Evolutionary conservation across 2,329 filamentous ascomycete genomes (phyloP).

Genomic region (Teratosphaeriaceae sp.): DNA sequence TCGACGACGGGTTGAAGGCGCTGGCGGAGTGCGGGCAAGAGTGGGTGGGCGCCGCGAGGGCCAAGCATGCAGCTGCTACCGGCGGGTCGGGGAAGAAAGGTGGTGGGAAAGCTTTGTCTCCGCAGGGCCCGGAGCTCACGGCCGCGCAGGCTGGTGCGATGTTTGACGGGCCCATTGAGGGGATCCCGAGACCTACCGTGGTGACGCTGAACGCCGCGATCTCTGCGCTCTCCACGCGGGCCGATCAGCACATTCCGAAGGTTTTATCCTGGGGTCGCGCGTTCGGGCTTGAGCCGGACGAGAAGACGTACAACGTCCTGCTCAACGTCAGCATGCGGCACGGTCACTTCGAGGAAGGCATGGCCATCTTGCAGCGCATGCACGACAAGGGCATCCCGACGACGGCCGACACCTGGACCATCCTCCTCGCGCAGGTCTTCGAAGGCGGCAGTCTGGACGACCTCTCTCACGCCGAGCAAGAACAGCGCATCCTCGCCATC

Average conservation of each 20-base stretch:
- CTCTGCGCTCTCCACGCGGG: constrained; percentile 51
- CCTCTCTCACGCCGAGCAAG: constrained; percentile 45
- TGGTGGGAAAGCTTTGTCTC: not conserved
- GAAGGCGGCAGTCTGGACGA: constrained; percentile 41
- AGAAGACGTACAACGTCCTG: constrained; percentile 27
- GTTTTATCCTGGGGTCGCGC: constrained; percentile 45
- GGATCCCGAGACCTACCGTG: constrained; percentile 53
- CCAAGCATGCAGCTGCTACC: constrained; percentile 10
- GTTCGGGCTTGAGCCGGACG: constrained; percentile 29
- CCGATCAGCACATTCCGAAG: constrained; percentile 44
- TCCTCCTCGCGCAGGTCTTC: constrained; percentile 57
- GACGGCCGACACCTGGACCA: constrained; percentile 60
- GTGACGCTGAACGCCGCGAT: constrained; percentile 65
- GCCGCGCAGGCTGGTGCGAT: not conserved
- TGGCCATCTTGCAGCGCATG: constrained; percentile 38
- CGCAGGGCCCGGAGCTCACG: not conserved
- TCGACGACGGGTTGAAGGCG: constrained; percentile 53
- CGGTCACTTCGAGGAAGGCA: constrained; percentile 21
- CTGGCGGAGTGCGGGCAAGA: constrained; percentile 58
- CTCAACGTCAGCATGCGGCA: constrained; percentile 26
- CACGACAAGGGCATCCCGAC: constrained; percentile 39
- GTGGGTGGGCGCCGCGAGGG: constrained; percentile 44
- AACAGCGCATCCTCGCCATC: constrained; percentile 47
- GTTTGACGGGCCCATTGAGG: constrained; percentile 24
- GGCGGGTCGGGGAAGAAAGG: not conserved